A percentile compares a stretch with the other conserved stretches of the same genome.
phyloP scores from a whole-genome alignment of 202 grass and related monocot species.

The Eragrostis tef region DNA sequence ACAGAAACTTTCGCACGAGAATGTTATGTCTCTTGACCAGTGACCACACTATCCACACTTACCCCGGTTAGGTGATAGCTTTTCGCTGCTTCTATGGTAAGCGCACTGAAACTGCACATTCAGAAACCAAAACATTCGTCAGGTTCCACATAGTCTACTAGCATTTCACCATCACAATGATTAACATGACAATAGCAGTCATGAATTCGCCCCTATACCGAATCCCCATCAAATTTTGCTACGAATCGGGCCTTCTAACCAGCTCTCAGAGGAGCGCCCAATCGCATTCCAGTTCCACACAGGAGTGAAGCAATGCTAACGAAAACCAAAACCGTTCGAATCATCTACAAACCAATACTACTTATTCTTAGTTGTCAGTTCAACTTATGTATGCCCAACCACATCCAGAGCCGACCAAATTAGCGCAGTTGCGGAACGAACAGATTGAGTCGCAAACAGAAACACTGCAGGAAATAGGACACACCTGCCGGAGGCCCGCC shows the following conservation, averaged over 20 bases:
- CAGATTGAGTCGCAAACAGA: not conserved
- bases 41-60: not conserved
- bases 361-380: not conserved
- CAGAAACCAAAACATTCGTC: slow-evolving; percentile 37
- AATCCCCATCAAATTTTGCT: not conserved
- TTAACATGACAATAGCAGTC: not conserved
- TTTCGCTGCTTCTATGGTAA: slow-evolving; percentile 46
- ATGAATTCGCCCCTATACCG: not conserved
- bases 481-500: slow-evolving; percentile 40
- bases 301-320: not conserved
- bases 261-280: slow-evolving; percentile 2
- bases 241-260: not conserved
- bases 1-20: not conserved
- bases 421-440: not conserved
- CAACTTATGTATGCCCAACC: not conserved
- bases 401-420: not conserved
- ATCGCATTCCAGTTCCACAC: too few relatives aligned
- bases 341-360: not conserved
- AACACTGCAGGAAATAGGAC: not conserved
- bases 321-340: not conserved
- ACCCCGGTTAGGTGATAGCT: slow-evolving; percentile 48
- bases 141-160: not conserved
- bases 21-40: not conserved
- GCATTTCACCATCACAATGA: slow-evolving; percentile 1
- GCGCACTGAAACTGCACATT: slow-evolving; percentile 53